Evolutionary conservation across 2,329 filamentous ascomycete species (phyloP).

Genomic region (Ophiostoma sp.): DNA sequence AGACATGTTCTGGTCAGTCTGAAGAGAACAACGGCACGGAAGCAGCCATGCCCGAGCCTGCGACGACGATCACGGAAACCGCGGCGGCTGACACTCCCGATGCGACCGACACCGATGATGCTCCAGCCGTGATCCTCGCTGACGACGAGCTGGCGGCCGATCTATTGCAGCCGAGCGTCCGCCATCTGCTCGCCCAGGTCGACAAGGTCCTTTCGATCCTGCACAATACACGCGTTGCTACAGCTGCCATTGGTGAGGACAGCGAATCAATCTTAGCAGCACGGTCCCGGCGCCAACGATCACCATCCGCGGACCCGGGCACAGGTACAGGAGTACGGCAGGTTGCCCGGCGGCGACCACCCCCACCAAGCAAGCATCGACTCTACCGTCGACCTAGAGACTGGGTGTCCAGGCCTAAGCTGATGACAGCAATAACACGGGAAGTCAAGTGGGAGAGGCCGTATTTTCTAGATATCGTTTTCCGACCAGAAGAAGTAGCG

Average conservation of each 20-base stretch:
- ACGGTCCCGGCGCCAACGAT: not conserved
- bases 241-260: not conserved
- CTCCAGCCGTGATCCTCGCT: slow-evolving; percentile 55
- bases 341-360: not conserved
- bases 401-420: not conserved
- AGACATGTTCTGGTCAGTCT: not conserved
- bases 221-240: slow-evolving; percentile 63
- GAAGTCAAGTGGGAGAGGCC: not conserved
- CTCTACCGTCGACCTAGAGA: not conserved
- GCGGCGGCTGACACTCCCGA: too few species aligned
- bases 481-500: too few species aligned
- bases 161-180: slow-evolving; percentile 66
- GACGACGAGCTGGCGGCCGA: slow-evolving; percentile 69
- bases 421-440: slow-evolving; percentile 25
- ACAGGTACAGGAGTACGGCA: not conserved
- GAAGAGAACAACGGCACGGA: not conserved
- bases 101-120: not conserved
- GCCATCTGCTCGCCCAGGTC: slow-evolving; percentile 68
- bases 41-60: not conserved
- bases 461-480: too few species aligned
- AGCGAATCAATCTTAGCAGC: not conserved
- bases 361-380: slow-evolving; percentile 12
- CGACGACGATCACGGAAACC: not conserved
- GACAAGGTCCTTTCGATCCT: slow-evolving; percentile 70
- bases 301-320: not conserved